phyloP scores from a whole-genome alignment of 805 yeast species.

The Ogataea degrootiae region DNA sequence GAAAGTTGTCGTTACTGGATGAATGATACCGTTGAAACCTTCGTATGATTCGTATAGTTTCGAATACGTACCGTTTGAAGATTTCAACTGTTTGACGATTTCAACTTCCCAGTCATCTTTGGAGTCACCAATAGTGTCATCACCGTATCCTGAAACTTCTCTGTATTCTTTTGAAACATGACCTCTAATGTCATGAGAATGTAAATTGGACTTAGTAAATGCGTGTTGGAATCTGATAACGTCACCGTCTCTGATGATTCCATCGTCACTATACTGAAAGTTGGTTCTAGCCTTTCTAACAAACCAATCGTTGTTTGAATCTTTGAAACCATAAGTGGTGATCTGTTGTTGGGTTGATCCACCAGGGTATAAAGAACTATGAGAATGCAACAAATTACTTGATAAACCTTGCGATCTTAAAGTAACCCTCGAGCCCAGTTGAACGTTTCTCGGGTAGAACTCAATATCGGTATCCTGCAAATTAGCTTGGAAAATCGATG shows the following conservation, averaged over 20 bases:
- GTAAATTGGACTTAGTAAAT: constrained; percentile 60
- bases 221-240: constrained; percentile 59
- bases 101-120: constrained; percentile 79
- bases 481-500: constrained; percentile 77
- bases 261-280: constrained; percentile 9
- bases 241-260: constrained; percentile 52
- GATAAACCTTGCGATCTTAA: constrained; percentile 66
- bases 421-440: constrained; percentile 54
- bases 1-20: constrained; percentile 80
- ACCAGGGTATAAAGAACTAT: constrained; percentile 75
- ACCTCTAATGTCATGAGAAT: constrained; percentile 63
- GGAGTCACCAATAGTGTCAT: constrained; percentile 55
- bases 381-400: constrained; percentile 83
- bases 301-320: constrained; percentile 75
- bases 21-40: constrained; percentile 47
- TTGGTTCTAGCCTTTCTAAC: constrained; percentile 34
- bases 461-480: constrained; percentile 61
- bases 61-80: constrained; percentile 25
- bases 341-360: constrained; percentile 94
- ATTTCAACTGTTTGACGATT: constrained; percentile 49
- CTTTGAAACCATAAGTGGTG: constrained; percentile 93
- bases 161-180: constrained; percentile 46
- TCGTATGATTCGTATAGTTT: constrained; percentile 21
- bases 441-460: constrained; percentile 61
- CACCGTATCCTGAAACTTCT: constrained; percentile 76